Base-by-base conservation (phyloP, 306 rosid genomes). In the Lathyrus tuberosus region DNA sequence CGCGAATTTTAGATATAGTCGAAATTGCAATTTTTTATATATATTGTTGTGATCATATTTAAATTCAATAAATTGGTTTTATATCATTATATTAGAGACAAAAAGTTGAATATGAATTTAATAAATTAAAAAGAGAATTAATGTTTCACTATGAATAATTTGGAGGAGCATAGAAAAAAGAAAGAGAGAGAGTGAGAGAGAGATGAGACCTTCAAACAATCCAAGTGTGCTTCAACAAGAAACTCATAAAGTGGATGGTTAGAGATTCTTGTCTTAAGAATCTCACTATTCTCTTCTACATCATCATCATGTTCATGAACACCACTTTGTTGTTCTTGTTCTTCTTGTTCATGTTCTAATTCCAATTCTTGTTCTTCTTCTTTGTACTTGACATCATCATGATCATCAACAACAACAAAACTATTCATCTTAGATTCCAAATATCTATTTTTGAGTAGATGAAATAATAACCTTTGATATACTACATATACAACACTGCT, bases 221-320 rank as follows among this genome's bases (percentile, higher is more conserved):
- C 85, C 51, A 91, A 63, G 81, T 91, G 97, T 71, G 89, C 74
- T 76, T 91, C 71, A 73, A 91, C 64, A 53, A 91, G 72, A 8
- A 84, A 69, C 2, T 69, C 85, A 68, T 85, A 91, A 22, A 87
- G 84, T 63, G 97, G 97, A 78, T 91, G 97, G 35, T 16, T 69
- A n/a, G 94, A 87, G 75, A 91, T 91, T 82, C 83, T 89, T 43
- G 62, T 82, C 80, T 87, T 89, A 79, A 91, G 91, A 28, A 70
- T 76, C 75, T 87, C 94, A 72, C 75, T 65, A n/a, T 81, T 78
- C 6, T 76, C 80, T 30, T 51, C 61, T 12, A 65, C 26, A 5
- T 14, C 18, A 56, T 44, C 48, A 56, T 20, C 48, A 6, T 60
- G 42, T 35, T 61, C 28, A 15, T 62, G 33, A 17, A 2, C 30